Conservation (phyloP, 2,329 filamentous ascomycete species). For the Raffaelea arxii region DNA sequence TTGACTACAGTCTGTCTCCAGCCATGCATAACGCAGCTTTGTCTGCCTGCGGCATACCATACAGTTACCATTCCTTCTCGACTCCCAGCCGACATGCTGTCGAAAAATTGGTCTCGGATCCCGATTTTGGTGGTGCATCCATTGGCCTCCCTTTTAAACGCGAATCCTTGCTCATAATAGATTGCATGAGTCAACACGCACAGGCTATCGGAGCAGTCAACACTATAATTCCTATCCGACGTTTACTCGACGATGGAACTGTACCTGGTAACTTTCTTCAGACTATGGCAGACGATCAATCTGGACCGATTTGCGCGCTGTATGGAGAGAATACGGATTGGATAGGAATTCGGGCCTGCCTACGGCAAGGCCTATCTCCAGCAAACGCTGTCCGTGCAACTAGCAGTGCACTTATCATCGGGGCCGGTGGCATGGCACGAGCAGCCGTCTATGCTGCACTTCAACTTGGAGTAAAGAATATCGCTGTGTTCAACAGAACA, state of each 20-base stretch:
- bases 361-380: slow-evolving; percentile 58
- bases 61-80: no score
- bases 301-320: slow-evolving; percentile 50
- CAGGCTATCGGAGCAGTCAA: slow-evolving; percentile 64
- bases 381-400: slow-evolving; percentile 47
- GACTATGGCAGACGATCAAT: slow-evolving; percentile 44
- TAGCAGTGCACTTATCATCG: slow-evolving; percentile 46
- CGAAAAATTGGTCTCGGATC: slow-evolving; percentile 45
- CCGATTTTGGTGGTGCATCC: slow-evolving; percentile 54
- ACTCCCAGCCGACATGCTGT: no score
- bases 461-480: slow-evolving; percentile 60
- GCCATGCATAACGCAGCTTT: no score
- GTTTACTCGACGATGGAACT: slow-evolving; percentile 20
- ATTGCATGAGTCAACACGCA: slow-evolving; percentile 57
- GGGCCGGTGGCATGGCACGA: slow-evolving; percentile 62
- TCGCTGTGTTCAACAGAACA: slow-evolving; percentile 63
- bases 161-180: slow-evolving; percentile 52
- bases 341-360: slow-evolving; percentile 37
- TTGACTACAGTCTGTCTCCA: no score
- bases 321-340: slow-evolving; percentile 44
- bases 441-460: slow-evolving; percentile 65
- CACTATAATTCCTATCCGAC: slow-evolving; percentile 56
- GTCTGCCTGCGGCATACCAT: no score
- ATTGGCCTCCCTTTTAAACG: slow-evolving; percentile 63
- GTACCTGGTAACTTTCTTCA: slow-evolving; percentile 38